Evolutionary conservation across 2,329 filamentous ascomycete genomes (phyloP), one percentile per base, ranked within the genome.

Genomic region (Aspergillus awamori): DNA sequence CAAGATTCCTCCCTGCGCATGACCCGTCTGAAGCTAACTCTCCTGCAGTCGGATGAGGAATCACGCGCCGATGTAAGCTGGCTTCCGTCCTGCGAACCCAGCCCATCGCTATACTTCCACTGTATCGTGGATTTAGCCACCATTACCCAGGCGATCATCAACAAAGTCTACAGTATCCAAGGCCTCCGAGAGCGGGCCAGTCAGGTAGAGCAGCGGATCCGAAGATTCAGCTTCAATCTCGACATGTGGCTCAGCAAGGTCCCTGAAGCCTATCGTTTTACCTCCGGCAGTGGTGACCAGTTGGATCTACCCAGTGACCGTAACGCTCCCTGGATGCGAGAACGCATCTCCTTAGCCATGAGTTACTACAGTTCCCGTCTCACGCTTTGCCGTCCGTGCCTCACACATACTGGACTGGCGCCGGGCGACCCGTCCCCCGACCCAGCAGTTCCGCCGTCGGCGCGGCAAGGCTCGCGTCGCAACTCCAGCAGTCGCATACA

Each of bases 311-410:
- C 70, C 3, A 54, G 59, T 4, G 57, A 66, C 4, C 43, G 65
- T 2, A 60, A 63, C 0, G 24, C 8, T 4, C 11, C 11, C 3
- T 66, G 61, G 48, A 51, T 70, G 8, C 72, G 76, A 26, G 70
- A 75, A 57, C 71, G 76, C 4, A 66, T 76, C 58, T 69, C 67
- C 60, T 68, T 81, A 8, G 79, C 77, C 4, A 73, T 81, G 62
- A 69, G 70, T 63, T 80, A 76, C 64, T 79, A 78, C 60, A 77
- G 77, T 39, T 69, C 76, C 17, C 72, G 74, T 6, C 76, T 79
- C 48, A 75, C 72, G 8, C 72, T 80, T 43, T 76, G 73, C 61
- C 75, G 79, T 30, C 79, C 79, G 2, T 80, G 76, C 60, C 74
- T 80, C 33, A 76, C 75, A 22, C 70, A 74, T 20, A 56, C 70